phyloP scores from a whole-genome alignment of 2,329 filamentous ascomycete genomes.

The Cladosporium sp. region DNA sequence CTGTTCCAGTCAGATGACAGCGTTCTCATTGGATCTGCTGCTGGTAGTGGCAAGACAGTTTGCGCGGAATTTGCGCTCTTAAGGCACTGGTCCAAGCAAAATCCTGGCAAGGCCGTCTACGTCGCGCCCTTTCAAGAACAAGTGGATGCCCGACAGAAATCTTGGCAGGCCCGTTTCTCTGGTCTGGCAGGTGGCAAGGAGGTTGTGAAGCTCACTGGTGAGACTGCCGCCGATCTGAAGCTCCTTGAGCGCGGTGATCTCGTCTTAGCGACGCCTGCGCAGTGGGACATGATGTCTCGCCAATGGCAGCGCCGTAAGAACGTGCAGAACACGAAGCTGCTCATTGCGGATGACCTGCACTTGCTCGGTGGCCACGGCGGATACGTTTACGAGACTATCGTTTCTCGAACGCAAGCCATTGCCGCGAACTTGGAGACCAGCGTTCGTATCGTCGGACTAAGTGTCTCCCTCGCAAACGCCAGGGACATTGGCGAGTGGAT shows the following conservation, averaged over 20 bases:
- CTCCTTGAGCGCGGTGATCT: constrained; percentile 81
- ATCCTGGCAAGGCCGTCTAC: constrained; percentile 78
- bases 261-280: constrained; percentile 82
- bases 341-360: constrained; percentile 93
- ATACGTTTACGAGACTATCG: constrained; percentile 89
- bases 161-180: constrained; percentile 76
- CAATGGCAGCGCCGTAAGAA: constrained; percentile 98
- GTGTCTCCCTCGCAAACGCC: constrained; percentile 87
- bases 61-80: constrained; percentile 92
- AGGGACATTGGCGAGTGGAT: constrained; percentile 97
- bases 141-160: constrained; percentile 70
- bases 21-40: constrained; percentile 85
- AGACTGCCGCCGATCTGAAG: constrained; percentile 85
- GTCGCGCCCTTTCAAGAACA: constrained; percentile 92
- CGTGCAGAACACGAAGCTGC: constrained; percentile 79
- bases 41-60: constrained; percentile 92
- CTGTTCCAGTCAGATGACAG: constrained; percentile 88
- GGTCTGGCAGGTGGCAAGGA: constrained; percentile 74
- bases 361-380: constrained; percentile 81
- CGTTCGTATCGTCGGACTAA: constrained; percentile 81
- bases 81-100: constrained; percentile 71
- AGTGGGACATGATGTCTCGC: constrained; percentile 93
- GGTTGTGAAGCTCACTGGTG: constrained; percentile 87
- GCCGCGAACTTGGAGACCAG: constrained; percentile 77
- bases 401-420: constrained; percentile 98